These are phyloP conservation scores for Penicillium nucicola DNA, from an alignment of 495 filamentous ascomycete genomes.

Conservation along the genomic window DNA sequence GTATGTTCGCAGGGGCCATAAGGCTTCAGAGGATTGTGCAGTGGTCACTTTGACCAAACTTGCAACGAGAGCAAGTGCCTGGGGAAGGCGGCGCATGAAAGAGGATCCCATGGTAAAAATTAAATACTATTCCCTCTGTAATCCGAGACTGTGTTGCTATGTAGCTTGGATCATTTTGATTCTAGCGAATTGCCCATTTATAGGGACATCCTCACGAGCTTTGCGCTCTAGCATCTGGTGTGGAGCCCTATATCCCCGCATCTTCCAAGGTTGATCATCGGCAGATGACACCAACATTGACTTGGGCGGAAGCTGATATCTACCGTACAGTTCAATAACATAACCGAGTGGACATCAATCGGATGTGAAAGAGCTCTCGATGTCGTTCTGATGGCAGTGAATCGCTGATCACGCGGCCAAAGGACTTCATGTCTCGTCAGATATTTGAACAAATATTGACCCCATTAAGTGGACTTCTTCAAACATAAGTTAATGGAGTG, in stretches of 20 bases:
- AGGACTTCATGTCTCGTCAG: no score
- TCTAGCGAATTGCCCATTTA: not conserved
- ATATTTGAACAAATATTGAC: no score
- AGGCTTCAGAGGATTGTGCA: not conserved
- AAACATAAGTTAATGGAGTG: no score
- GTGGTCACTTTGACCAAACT: not conserved
- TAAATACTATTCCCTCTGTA: not conserved
- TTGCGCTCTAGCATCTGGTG: not conserved
- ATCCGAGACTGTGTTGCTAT: no score
- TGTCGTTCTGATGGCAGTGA: no score
- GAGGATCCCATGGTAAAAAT: not conserved
- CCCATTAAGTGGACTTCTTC: no score
- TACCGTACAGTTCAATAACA: no score
- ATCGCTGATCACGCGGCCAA: no score
- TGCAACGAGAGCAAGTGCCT: slow-evolving; percentile 2
- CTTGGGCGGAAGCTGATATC: no score
- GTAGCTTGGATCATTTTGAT: not conserved
- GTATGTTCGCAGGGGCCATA: slow-evolving; percentile 18
- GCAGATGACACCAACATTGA: not conserved
- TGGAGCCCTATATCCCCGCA: slow-evolving; percentile 1
- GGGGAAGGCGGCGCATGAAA: not conserved
- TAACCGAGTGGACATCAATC: no score
- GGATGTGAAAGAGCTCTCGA: no score
- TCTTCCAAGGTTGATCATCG: not conserved
- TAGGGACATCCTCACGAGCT: not conserved